Conservation (phyloP, 2,329 filamentous ascomycete genomes). For the Cryphonectria japonica region DNA sequence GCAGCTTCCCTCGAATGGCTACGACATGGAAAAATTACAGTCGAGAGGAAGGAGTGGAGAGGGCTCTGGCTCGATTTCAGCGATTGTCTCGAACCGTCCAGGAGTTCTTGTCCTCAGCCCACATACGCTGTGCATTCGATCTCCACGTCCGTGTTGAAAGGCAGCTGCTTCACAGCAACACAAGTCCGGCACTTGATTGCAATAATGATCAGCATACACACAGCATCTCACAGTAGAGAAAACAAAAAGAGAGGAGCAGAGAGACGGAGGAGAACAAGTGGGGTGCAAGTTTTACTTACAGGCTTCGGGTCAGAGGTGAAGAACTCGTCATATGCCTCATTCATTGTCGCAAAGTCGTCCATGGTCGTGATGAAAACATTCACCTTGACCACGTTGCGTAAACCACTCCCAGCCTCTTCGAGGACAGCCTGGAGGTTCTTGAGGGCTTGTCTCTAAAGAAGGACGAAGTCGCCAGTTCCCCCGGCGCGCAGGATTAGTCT, state of each 20-base stretch:
- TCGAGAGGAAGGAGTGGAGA: not conserved
- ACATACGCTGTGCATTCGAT: slow-evolving; percentile 69
- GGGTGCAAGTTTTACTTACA: slow-evolving; percentile 49
- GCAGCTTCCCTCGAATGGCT: not conserved
- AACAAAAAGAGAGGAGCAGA: not conserved
- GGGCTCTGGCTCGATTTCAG: slow-evolving; percentile 7
- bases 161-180: slow-evolving; percentile 74
- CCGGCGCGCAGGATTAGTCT: not conserved
- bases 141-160: slow-evolving; percentile 72
- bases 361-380: slow-evolving; percentile 70
- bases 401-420: slow-evolving; percentile 60
- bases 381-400: slow-evolving; percentile 67
- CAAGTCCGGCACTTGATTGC: slow-evolving; percentile 59
- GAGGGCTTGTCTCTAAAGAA: slow-evolving; percentile 54
- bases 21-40: not conserved
- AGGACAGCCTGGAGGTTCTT: slow-evolving; percentile 64
- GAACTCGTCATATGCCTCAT: slow-evolving; percentile 57
- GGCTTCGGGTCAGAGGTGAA: slow-evolving; percentile 51
- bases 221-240: not conserved
- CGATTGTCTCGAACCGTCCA: slow-evolving; percentile 2
- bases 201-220: not conserved
- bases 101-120: slow-evolving; percentile 13
- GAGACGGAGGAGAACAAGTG: not conserved
- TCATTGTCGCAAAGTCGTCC: slow-evolving; percentile 64
- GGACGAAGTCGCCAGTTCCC: not conserved